Evolutionary conservation across 164 flowering plant genomes (phyloP), one percentile per base, ranked within the genome.

Genomic region (Piper longum): DNA sequence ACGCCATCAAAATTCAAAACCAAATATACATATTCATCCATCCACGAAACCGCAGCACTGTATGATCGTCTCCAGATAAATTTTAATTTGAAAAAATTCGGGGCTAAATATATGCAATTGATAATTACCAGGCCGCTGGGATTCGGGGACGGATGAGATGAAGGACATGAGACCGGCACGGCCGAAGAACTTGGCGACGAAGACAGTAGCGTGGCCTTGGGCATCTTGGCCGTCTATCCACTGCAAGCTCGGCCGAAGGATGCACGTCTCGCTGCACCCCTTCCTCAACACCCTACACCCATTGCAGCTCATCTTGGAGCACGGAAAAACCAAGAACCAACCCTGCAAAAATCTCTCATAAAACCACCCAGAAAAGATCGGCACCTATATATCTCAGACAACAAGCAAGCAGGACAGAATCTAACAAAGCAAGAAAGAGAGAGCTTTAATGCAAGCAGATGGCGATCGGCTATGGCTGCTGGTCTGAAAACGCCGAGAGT

Each of bases 151-250:
- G 71, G 86, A 73, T 62, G 95, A 80, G 64, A 89, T 76, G 78
- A 89, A 80, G 63, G 87, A 80, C 76, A 87, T 71, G 67, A 89
- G 95, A 55, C 83, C 91, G 63, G 89, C 88, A 8, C 96, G 88
- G 71, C 97, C 95, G 64, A 83, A 89, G 61, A 89, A 89, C 72
- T 81, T 85, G 69, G 96, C 91, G 19, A 84, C 83, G 62, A 89
- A 87, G 64, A 89, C 77, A 55, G 91, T 87, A 64, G 97, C 97
- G 74, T 84, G 75, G 51, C 80, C 88, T 68, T 89, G 96, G 36
- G 91, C 83, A 48, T 85, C 82, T 0, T 91, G 76, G 41, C 74
- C 62, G 16, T 80, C 84, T 55, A 85, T 84, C 89, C 90, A 82
- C 44, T 79, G 85, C 14, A 88, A 72, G 63, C 89, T 78, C 3